Base-by-base conservation (phyloP, 176 grass and related monocot species). In the Rhynchospora breviuscula region DNA sequence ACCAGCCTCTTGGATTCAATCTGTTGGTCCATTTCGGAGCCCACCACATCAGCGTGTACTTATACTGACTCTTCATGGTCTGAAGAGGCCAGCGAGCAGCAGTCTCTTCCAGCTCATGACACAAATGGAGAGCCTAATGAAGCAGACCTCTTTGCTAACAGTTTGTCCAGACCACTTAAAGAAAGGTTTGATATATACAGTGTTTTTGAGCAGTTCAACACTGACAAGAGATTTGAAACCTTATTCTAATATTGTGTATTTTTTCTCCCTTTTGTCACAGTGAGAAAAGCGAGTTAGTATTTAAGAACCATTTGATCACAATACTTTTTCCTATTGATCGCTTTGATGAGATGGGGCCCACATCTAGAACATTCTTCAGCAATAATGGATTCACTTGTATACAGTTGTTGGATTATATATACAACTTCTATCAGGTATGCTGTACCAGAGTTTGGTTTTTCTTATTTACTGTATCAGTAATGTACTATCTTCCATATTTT, bases 241-340 rank as follows among this genome's bases (percentile, higher is more conserved):
- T 23, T 21, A 44, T 58, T 84, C 44, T 82, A 60, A 85, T 78
- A 78, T 18, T 64, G 10, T 10, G 47, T 48, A 7, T 6, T 63
- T 81, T 17, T 13, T 63, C 19, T 47, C 56, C 51, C 68, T 77
- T n/a, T 87, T 33, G 62, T 88, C 83, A 79, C 88, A 96, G 97
- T 78, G 97, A 99, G 81, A 90, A 25, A 81, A 93, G 89, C 31
- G 91, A 99, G 35, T 52, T 96, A 18, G 85, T 96, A 59, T 95
- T 95, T 59, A 99, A 92, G 85, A 90, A 91, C 49, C 97, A 93
- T 78, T 99, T 99, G 53, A 87, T 99, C 80, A 93, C 97, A n/a
- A 80, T 99, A 88, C 93, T 99, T 67, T 99, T 99, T 81, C 97
- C 97, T n/a, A 64, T 93, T 1, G 97, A 99, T 87, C 93, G 97